Evolutionary conservation across 2,329 filamentous ascomycete genomes (phyloP).

Genomic region (Ilyonectria destructans): DNA sequence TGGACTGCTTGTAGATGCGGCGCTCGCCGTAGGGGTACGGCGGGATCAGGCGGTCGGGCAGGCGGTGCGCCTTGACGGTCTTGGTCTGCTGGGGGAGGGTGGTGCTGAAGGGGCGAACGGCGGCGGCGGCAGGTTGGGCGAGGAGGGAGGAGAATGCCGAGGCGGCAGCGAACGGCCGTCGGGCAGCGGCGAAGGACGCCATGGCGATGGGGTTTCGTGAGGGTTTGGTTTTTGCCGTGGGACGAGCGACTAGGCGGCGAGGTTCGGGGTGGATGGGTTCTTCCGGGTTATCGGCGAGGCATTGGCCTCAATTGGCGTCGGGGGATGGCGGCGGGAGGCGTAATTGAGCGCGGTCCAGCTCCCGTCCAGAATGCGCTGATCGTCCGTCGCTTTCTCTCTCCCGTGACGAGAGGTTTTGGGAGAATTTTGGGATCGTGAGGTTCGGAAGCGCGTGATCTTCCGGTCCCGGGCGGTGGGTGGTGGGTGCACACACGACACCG

Average conservation of each 20-base stretch:
- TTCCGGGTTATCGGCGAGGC: conserved; percentile 36
- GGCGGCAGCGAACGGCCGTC: conserved; percentile 38
- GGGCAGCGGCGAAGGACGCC: conserved; percentile 44
- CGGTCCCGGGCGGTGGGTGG: conserved; percentile 38
- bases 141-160: conserved; percentile 36
- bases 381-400: conserved; percentile 21
- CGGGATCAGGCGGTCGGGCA: conserved; percentile 69
- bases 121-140: conserved; percentile 23
- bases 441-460: conserved; percentile 48
- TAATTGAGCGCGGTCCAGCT: conserved; percentile 32
- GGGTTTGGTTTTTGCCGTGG: neutral
- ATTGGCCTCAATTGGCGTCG: conserved; percentile 46
- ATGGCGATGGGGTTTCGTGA: conserved; percentile 33
- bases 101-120: conserved; percentile 56
- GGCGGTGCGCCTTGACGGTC: conserved; percentile 61
- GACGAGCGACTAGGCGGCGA: neutral
- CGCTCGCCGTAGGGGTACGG: conserved; percentile 83
- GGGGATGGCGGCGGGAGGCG: conserved; percentile 7
- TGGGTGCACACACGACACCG: neutral
- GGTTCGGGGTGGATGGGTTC: conserved; percentile 7
- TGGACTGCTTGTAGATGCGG: conserved; percentile 84
- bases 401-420: conserved; percentile 24
- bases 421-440: conserved; percentile 45
- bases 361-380: conserved; percentile 45
- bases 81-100: conserved; percentile 56